Evolutionary conservation across 208 protist genomes (phyloP), one percentile per base, ranked within the genome.

Genomic region (Sergeia podlipaevii): DNA sequence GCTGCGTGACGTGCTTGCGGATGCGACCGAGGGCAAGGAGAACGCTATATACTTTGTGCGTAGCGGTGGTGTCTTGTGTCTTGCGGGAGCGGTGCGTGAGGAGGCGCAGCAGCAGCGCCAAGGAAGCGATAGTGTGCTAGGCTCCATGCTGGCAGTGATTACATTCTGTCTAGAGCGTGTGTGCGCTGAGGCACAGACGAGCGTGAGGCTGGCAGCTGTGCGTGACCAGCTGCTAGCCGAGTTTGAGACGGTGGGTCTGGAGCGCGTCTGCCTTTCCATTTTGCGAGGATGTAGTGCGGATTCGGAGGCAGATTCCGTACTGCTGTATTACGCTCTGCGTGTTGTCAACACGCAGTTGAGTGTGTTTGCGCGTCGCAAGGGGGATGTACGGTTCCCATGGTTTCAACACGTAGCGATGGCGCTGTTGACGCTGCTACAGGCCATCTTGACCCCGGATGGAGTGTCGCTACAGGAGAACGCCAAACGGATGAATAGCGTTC

Each of bases 371-470:
- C 70, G 70, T 26, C 70, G 70, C 21, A 88, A 82, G 41, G 60
- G 51, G 29, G 81, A 85, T 2, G 53, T 57, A 13, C 68, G 70
- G 45, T 58, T 56, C 28, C 41, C 56, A 29, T 90, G 79, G 76
- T 72, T 87, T 29, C 56, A 72, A 29, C 61, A 68, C 29, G 57
- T 74, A 20, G 67, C 77, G 18, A 70, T 65, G 1, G 64, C 82
- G 7, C 70, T 84, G 29, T 89, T 93, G 51, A 50, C 80, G n/a
- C 62, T 88, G 26, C 61, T 86, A 48, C 82, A 93, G 57, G 87
- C 82, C 59, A 80, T 87, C 49, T 52, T 93, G 21, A 83, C 71
- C 6, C 65, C 80, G 6, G 60, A 74, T 41, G 71, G 77, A 13
- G 43, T 18, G 33, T 39, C 66, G 58, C 51, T 50, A 54, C 60